Percentiles rank a stretch among this genome's conserved stretches.
Evolutionary conservation across 2,329 filamentous ascomycete genomes (phyloP).

Genomic region (Pyricularia sp.): DNA sequence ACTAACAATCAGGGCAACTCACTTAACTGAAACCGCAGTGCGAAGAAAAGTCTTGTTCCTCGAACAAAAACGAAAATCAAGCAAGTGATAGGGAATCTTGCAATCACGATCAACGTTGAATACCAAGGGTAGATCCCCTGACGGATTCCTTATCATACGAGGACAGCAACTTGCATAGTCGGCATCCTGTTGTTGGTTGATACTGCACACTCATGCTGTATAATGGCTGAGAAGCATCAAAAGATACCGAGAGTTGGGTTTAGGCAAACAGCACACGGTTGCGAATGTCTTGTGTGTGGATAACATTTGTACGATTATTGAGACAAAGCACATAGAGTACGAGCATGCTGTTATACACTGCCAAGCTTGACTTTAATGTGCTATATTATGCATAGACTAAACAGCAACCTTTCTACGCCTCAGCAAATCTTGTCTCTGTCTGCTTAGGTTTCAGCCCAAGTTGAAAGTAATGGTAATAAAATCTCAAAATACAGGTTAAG

Average conservation of each 20-base stretch:
- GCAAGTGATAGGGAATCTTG: conserved; percentile 4
- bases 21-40: conserved; percentile 37
- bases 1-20: background rate
- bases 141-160: background rate
- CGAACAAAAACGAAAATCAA: conserved; percentile 69
- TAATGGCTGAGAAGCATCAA: background rate
- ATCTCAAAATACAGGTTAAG: background rate
- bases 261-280: background rate
- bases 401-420: background rate
- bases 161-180: background rate
- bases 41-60: conserved; percentile 93
- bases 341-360: background rate
- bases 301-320: background rate
- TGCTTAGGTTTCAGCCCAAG: background rate
- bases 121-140: background rate
- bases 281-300: background rate
- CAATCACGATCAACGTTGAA: background rate
- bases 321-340: background rate
- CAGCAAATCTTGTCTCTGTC: background rate
- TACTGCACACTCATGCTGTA: background rate
- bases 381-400: background rate
- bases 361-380: background rate
- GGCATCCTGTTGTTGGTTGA: too few relatives aligned
- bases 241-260: background rate
- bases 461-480: background rate